Conservation (phyloP, 805 yeast species). For the Ogataea thermomethanolica region DNA sequence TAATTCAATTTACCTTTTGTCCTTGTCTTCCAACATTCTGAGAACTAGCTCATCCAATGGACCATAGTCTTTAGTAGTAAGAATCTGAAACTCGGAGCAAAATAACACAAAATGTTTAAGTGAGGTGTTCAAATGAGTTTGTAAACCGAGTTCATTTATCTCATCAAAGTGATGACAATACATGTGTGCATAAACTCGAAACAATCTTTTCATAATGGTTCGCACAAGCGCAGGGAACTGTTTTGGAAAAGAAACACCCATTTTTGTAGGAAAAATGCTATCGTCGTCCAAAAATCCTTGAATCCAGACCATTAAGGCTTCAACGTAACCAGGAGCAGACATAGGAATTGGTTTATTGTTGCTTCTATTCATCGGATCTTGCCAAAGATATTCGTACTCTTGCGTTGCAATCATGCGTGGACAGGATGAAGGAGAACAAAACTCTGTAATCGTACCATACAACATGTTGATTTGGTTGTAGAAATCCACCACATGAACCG, state of each 20-base stretch:
- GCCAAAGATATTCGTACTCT: constrained; percentile 97
- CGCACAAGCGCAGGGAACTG: constrained; percentile 75
- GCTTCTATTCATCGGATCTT: constrained; percentile 57
- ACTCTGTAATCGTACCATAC: constrained; percentile 92
- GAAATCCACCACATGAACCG: constrained; percentile 96
- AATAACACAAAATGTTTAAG: constrained; percentile 91
- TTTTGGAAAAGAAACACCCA: constrained; percentile 88
- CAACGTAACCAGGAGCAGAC: constrained; percentile 94
- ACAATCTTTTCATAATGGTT: constrained; percentile 85
- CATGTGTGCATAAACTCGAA: constrained; percentile 94
- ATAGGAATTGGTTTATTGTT: constrained; percentile 75
- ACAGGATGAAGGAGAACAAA: constrained; percentile 92
- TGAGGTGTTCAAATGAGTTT: constrained; percentile 89
- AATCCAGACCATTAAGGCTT: constrained; percentile 90
- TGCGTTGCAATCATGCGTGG: constrained; percentile 98
- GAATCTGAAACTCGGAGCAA: constrained; percentile 75
- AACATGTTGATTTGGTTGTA: constrained; percentile 95
- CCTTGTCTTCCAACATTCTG: constrained; percentile 49
- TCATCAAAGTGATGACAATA: constrained; percentile 98
- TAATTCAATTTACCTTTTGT: background rate
- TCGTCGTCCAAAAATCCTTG: constrained; percentile 92
- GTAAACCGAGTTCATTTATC: constrained; percentile 86
- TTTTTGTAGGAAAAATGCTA: constrained; percentile 80
- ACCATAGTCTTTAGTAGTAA: constrained; percentile 81
- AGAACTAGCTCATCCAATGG: constrained; percentile 84